These are phyloP conservation scores for Corylus heterophylla DNA, from an alignment of 306 rosid genomes.

Conservation along the genomic window DNA sequence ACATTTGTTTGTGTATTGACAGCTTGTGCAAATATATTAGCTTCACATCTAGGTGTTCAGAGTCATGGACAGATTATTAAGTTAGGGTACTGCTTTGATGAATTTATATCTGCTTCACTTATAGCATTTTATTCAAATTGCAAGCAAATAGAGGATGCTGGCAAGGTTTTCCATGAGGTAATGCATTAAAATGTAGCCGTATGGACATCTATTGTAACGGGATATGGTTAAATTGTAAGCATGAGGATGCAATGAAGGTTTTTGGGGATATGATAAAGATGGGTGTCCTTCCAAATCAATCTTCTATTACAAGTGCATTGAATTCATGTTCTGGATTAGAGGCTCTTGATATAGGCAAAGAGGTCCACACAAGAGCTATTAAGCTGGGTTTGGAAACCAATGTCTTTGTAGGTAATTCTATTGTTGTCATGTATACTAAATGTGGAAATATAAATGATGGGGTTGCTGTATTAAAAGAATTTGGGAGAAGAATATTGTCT, in stretches of 20 bases:
- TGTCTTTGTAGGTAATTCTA: conserved; percentile 69
- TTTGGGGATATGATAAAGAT: conserved; percentile 57
- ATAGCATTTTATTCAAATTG: conserved; percentile 70
- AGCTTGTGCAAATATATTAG: conserved; percentile 53
- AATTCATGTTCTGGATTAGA: conserved; percentile 81
- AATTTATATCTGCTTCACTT: conserved; percentile 64
- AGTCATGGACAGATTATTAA: conserved; percentile 58
- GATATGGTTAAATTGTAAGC: conserved; percentile 58
- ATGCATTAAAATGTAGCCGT: conserved; percentile 62
- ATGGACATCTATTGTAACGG: conserved; percentile 85
- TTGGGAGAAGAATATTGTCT: conserved; percentile 57
- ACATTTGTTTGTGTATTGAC: conserved; percentile 65
- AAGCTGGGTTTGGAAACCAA: conserved; percentile 62
- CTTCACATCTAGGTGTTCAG: conserved; percentile 51
- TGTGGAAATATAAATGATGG: conserved; percentile 69
- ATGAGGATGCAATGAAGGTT: conserved; percentile 52
- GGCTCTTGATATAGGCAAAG: conserved; percentile 69
- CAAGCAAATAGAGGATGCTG: conserved; percentile 48
- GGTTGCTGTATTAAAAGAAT: conserved; percentile 47
- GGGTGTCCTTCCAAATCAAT: conserved; percentile 62
- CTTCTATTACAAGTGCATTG: conserved; percentile 80
- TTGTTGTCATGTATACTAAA: conserved; percentile 74
- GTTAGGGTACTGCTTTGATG: conserved; percentile 55
- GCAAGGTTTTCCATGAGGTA: conserved; percentile 43
- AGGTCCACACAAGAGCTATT: conserved; percentile 42